Evolutionary conservation across 2,329 filamentous ascomycete genomes (phyloP).

Genomic region (Claviceps arundinis): DNA sequence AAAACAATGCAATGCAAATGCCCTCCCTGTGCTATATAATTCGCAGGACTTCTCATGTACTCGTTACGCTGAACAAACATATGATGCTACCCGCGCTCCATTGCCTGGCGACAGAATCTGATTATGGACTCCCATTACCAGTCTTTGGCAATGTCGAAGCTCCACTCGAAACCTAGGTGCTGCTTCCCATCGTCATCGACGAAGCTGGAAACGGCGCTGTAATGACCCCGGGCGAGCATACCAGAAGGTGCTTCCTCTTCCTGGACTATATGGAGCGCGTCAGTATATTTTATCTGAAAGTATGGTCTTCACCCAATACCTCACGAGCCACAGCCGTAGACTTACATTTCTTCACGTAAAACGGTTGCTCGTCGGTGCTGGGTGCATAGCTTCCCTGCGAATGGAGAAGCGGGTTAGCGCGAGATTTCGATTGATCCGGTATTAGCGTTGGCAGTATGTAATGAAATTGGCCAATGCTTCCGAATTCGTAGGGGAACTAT

Average conservation of each 20-base stretch:
- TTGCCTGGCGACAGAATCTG: background rate
- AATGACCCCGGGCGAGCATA: constrained; percentile 81
- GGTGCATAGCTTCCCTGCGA: constrained; percentile 72
- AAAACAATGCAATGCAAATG: constrained; percentile 1
- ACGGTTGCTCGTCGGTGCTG: constrained; percentile 73
- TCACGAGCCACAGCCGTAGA: background rate
- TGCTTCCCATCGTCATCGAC: constrained; percentile 88
- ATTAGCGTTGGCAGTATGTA: too few species aligned
- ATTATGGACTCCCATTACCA: constrained; percentile 44
- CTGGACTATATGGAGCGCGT: constrained; percentile 46
- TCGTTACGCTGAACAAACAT: constrained; percentile 9
- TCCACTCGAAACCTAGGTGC: constrained; percentile 90
- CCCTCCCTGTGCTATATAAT: background rate
- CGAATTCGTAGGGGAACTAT: background rate
- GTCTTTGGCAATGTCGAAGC: constrained; percentile 92
- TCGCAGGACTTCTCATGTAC: constrained; percentile 10
- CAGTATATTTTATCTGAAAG: background rate
- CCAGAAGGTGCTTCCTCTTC: constrained; percentile 85
- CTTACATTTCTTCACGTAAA: constrained; percentile 88
- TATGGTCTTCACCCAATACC: background rate
- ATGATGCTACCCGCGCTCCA: background rate
- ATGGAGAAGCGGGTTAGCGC: background rate
- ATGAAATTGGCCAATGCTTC: too few species aligned
- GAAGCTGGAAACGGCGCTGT: constrained; percentile 81
- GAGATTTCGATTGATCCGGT: too few species aligned